Conservation (phyloP, 2,329 filamentous ascomycete species). For the Aspergillus aculeatinus region DNA sequence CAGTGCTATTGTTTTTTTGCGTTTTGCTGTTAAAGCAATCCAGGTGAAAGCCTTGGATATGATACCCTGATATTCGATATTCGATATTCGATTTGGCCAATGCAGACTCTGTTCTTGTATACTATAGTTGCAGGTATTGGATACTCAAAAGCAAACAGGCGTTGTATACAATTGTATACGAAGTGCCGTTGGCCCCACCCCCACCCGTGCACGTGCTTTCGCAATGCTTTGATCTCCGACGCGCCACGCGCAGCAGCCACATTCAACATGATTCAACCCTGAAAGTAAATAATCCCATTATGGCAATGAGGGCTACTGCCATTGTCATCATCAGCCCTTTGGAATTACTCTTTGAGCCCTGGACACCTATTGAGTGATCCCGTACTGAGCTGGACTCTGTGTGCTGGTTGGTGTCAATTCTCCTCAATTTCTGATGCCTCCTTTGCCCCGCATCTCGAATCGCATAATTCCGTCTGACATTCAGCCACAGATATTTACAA, state of each 20-base stretch:
- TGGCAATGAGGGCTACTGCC: neutral
- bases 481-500: neutral
- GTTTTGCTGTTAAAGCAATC: slow-evolving; percentile 1
- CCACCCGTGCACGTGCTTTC: slow-evolving; percentile 4
- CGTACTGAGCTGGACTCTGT: neutral
- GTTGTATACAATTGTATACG: no score
- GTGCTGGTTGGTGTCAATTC: neutral
- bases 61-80: slow-evolving; percentile 13
- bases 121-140: neutral
- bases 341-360: neutral
- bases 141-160: neutral
- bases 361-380: neutral
- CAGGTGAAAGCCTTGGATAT: slow-evolving; percentile 6
- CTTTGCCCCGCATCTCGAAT: neutral
- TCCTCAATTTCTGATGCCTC: neutral
- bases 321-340: neutral
- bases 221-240: neutral
- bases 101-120: neutral
- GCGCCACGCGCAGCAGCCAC: slow-evolving; percentile 1
- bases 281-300: neutral
- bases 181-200: neutral
- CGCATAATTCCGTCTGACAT: neutral
- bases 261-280: neutral
- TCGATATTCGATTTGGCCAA: slow-evolving; percentile 10
- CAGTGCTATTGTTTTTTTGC: neutral